A percentile compares a stretch with the other conserved stretches of the same genome.
These are phyloP conservation scores for Ajuga reptans DNA, from an alignment of 305 asterid genomes.

Conservation along the genomic window DNA sequence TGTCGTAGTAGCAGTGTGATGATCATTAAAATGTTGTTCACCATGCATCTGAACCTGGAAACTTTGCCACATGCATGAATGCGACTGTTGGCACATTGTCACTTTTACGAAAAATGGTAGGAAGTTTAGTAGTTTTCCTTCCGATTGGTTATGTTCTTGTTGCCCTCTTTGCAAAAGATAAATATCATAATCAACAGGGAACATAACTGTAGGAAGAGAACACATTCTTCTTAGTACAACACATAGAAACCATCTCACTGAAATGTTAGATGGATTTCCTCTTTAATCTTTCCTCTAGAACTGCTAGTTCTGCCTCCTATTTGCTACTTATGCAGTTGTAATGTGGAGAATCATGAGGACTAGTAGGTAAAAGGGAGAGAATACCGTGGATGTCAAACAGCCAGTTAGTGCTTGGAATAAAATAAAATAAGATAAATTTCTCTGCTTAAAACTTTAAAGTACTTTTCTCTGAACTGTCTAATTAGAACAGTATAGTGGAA, in stretches of 20 bases:
- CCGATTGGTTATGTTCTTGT: neutral
- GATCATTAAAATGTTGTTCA: neutral
- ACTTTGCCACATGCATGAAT: neutral
- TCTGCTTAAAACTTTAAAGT: neutral
- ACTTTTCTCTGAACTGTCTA: neutral
- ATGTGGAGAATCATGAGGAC: neutral
- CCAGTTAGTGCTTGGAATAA: neutral
- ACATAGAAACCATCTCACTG: too few relatives aligned
- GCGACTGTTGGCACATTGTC: neutral
- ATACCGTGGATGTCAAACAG: neutral
- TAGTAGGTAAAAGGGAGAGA: neutral
- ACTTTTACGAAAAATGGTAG: neutral
- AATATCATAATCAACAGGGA: neutral
- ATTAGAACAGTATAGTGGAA: constrained; percentile 3
- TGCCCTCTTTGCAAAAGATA: constrained; percentile 2
- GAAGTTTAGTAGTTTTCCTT: neutral
- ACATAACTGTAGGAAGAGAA: neutral
- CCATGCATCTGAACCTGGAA: neutral
- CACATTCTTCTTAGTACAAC: too few relatives aligned
- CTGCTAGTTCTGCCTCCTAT: too few relatives aligned
- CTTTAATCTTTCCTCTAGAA: too few relatives aligned
- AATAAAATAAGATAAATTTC: neutral
- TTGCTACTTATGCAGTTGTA: constrained; percentile 4
- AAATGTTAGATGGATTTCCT: too few relatives aligned
- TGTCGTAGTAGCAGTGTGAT: neutral